Evolutionary conservation across 495 filamentous ascomycete genomes (phyloP).

Genomic region (Annulohypoxylon bovei): DNA sequence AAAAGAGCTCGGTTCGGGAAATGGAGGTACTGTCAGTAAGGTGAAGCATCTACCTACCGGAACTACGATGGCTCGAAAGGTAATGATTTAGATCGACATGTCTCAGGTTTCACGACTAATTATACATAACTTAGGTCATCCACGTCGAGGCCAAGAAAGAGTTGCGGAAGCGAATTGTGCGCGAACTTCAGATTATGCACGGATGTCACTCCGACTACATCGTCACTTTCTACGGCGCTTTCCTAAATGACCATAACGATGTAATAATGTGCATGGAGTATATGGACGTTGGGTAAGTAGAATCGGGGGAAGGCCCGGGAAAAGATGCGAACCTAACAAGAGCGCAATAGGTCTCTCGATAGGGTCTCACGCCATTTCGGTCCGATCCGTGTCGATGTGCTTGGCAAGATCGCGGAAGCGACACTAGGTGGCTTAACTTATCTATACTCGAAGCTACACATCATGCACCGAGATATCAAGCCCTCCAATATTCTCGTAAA

Average conservation of each 20-base stretch:
- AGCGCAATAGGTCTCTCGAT: conserved; percentile 79
- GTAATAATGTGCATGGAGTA: conserved; percentile 99
- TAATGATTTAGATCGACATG: conserved; percentile 50
- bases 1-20: conserved; percentile 94
- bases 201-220: conserved; percentile 97
- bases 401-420: conserved; percentile 98
- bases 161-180: conserved; percentile 92
- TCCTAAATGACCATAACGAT: conserved; percentile 93
- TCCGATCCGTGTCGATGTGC: conserved; percentile 94
- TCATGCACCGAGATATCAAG: conserved; percentile 99
- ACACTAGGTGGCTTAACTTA: conserved; percentile 95
- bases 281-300: conserved; percentile 94
- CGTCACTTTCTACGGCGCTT: conserved; percentile 96
- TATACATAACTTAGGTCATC: conserved; percentile 72
- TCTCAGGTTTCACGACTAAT: conserved; percentile 2
- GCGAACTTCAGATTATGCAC: conserved; percentile 97
- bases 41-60: conserved; percentile 94
- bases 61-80: conserved; percentile 97
- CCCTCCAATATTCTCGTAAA: conserved; percentile 97
- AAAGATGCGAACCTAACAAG: conserved; percentile 49
- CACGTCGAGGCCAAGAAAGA: conserved; percentile 98
- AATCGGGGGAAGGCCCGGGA: not conserved
- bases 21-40: conserved; percentile 98
- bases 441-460: conserved; percentile 91
- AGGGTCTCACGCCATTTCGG: conserved; percentile 93